A percentile compares a stretch with the other conserved stretches of the same genome.
Conservation (phyloP, 1,284 basidiomycete species). For the Phaffia rhodozyma region DNA sequence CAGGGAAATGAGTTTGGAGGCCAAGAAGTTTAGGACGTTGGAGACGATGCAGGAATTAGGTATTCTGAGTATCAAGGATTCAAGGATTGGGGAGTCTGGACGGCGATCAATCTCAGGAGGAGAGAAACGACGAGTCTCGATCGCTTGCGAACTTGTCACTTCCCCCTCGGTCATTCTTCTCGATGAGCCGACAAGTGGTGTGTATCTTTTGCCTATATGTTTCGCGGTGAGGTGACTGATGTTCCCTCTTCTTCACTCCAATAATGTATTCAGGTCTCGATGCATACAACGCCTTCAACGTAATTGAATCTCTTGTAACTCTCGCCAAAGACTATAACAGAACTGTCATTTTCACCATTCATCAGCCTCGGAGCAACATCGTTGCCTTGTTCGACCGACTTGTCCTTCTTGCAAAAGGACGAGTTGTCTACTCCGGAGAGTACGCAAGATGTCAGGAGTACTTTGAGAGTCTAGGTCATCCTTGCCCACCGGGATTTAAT, state of each 20-base stretch:
- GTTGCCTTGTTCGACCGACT: conserved; percentile 89
- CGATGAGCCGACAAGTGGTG: conserved; percentile 90
- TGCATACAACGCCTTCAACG: conserved; percentile 89
- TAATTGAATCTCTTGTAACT: conserved; percentile 74
- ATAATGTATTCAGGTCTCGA: conserved; percentile 54
- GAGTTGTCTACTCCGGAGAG: conserved; percentile 69
- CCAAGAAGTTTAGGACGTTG: conserved; percentile 84
- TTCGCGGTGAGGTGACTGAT: neutral
- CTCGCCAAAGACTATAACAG: conserved; percentile 80
- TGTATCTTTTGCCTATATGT: conserved; percentile 25
- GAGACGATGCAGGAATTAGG: conserved; percentile 95
- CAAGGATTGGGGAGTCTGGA: conserved; percentile 74
- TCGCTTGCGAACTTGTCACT: conserved; percentile 96
- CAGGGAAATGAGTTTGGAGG: conserved; percentile 83
- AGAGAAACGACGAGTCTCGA: conserved; percentile 87
- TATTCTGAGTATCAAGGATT: conserved; percentile 79
- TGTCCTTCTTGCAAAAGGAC: conserved; percentile 70
- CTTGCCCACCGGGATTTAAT: conserved; percentile 91
- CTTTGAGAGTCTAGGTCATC: conserved; percentile 62
- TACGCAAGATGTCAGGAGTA: conserved; percentile 63
- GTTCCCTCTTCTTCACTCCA: neutral
- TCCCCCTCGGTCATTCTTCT: conserved; percentile 89
- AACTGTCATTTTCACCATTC: conserved; percentile 95
- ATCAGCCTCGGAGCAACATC: conserved; percentile 96
- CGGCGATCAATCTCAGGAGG: conserved; percentile 84